These are phyloP conservation scores for Xylaria intraflava DNA, from an alignment of 495 filamentous ascomycete genomes.

Conservation along the genomic window DNA sequence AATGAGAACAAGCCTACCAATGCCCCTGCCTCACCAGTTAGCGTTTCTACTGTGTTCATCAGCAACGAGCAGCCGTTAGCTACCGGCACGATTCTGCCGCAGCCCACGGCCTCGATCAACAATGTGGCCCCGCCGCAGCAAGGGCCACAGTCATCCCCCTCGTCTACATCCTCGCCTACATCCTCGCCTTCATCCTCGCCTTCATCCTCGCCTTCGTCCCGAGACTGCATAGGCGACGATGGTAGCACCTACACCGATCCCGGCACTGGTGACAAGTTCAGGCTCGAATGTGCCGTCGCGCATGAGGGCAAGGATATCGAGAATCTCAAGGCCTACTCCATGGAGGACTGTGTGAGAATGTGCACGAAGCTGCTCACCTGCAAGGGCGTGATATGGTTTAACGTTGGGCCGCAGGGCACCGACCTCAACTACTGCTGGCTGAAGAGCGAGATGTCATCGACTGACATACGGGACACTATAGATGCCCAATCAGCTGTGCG, in stretches of 20 bases:
- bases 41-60: neutral
- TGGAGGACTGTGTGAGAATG: conserved; percentile 16
- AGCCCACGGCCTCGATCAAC: neutral
- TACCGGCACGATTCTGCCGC: conserved; percentile 4
- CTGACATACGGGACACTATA: conserved; percentile 3
- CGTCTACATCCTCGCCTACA: neutral
- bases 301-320: conserved; percentile 17
- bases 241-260: conserved; percentile 22
- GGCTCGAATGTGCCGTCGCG: conserved; percentile 14
- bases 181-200: neutral
- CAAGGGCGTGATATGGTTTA: conserved; percentile 19
- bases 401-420: conserved; percentile 21
- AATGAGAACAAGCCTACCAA: neutral
- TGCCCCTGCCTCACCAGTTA: neutral
- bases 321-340: conserved; percentile 14
- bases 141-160: neutral
- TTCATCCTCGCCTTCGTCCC: conserved; percentile 1
- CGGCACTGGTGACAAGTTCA: conserved; percentile 5
- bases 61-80: neutral
- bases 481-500: conserved; percentile 21
- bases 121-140: neutral
- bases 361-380: conserved; percentile 12
- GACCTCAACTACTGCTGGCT: conserved; percentile 26
- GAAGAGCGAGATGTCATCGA: conserved; percentile 10
- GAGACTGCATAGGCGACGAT: conserved; percentile 11